A percentile compares a stretch with the other conserved stretches of the same genome.
phyloP scores from a whole-genome alignment of 2,329 filamentous ascomycete genomes.

The Arthrobotrys iridis region DNA sequence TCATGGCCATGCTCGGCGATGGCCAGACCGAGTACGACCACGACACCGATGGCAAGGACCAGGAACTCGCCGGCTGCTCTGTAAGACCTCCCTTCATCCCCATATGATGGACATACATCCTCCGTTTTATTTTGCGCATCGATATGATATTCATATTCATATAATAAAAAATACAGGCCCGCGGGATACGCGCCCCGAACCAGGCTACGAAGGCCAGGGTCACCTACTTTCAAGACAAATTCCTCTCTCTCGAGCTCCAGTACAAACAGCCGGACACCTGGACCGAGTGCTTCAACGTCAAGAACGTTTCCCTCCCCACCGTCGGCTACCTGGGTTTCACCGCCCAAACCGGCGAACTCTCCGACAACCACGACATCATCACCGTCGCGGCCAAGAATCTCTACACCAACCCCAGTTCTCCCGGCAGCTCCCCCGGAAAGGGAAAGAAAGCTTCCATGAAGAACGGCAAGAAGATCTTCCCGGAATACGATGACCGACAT shows the following conservation, averaged over 20 bases:
- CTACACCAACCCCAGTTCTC: slow-evolving; percentile 69
- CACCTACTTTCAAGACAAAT: slow-evolving; percentile 97
- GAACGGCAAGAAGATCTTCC: slow-evolving; percentile 60
- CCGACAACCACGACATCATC: slow-evolving; percentile 96
- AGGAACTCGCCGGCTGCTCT: slow-evolving; percentile 93
- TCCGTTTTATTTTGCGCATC: too few species aligned
- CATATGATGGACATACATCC: slow-evolving; percentile 27
- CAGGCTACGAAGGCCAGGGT: slow-evolving; percentile 85
- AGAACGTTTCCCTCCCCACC: slow-evolving; percentile 79
- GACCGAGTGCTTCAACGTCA: slow-evolving; percentile 83
- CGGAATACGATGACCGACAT: slow-evolving; percentile 38
- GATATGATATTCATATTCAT: background rate
- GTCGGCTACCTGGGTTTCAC: slow-evolving; percentile 80
- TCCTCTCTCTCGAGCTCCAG: slow-evolving; percentile 86
- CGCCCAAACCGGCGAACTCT: slow-evolving; percentile 90
- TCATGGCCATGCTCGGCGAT: slow-evolving; percentile 98
- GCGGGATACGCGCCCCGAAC: slow-evolving; percentile 82
- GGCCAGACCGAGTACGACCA: slow-evolving; percentile 90
- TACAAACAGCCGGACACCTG: slow-evolving; percentile 92
- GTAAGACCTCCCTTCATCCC: slow-evolving; percentile 62
- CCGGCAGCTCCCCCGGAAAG: slow-evolving; percentile 21
- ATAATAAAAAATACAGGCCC: slow-evolving; percentile 66
- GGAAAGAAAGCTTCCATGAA: slow-evolving; percentile 62
- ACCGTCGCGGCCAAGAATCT: slow-evolving; percentile 86
- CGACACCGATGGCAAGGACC: slow-evolving; percentile 89